A percentile compares a stretch with the other conserved stretches of the same genome.
Evolutionary conservation across 2,329 filamentous ascomycete species (phyloP).

Genomic region (Talaromyces sp.): DNA sequence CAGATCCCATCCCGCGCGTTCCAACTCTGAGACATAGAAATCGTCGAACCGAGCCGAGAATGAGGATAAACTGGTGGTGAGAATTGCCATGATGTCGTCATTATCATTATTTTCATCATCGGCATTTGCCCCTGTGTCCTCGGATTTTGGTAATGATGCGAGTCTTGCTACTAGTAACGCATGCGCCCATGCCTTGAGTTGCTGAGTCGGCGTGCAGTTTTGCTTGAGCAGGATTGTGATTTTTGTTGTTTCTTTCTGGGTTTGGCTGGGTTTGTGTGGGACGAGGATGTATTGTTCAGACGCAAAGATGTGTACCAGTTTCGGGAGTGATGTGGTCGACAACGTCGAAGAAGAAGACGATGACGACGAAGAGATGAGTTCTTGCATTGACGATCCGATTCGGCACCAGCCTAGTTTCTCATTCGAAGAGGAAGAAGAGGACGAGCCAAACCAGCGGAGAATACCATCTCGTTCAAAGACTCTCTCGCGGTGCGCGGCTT

Average conservation of each 20-base stretch:
- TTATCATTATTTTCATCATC: not conserved
- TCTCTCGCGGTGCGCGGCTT: slow-evolving; percentile 57
- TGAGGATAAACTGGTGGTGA: slow-evolving; percentile 40
- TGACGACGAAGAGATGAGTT: slow-evolving; percentile 14
- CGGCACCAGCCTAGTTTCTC: slow-evolving; percentile 46
- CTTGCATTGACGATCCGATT: slow-evolving; percentile 47
- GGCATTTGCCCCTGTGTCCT: not conserved
- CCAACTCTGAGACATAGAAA: slow-evolving; percentile 22
- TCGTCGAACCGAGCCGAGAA: slow-evolving; percentile 41
- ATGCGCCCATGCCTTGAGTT: slow-evolving; percentile 60
- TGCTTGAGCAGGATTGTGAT: slow-evolving; percentile 60
- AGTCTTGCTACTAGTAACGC: slow-evolving; percentile 46
- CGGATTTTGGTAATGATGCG: slow-evolving; percentile 1
- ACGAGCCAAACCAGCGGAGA: slow-evolving; percentile 48
- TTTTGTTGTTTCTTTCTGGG: not conserved
- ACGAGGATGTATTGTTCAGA: slow-evolving; percentile 59
- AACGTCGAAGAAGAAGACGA: slow-evolving; percentile 3
- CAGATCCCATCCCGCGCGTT: slow-evolving; percentile 60
- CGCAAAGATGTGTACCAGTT: slow-evolving; percentile 48
- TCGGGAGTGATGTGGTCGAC: slow-evolving; percentile 22
- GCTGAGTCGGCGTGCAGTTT: slow-evolving; percentile 43
- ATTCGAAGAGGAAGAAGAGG: not conserved
- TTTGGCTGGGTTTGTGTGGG: slow-evolving; percentile 30
- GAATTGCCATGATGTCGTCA: slow-evolving; percentile 25
- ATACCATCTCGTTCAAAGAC: slow-evolving; percentile 62